A percentile compares a stretch with the other conserved stretches of the same genome.
Conservation (phyloP, 192 early-diverging fungal species). For the Linnemannia zychae region DNA sequence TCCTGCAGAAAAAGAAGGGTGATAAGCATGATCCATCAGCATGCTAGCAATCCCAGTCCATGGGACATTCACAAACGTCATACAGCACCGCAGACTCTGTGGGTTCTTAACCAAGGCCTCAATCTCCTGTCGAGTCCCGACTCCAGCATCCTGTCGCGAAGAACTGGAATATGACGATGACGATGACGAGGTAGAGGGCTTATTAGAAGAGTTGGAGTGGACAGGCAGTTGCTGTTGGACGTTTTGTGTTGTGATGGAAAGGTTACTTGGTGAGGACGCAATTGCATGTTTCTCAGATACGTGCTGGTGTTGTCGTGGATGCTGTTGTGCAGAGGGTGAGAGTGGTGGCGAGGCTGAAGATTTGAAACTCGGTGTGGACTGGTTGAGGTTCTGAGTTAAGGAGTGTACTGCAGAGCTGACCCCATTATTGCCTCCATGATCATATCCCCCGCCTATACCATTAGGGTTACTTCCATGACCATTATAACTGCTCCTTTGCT, state of each 20-base stretch:
- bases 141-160: constrained; percentile 37
- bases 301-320: background rate
- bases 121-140: constrained; percentile 47
- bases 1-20: background rate
- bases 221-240: too few relatives aligned
- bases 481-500: background rate
- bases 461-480: background rate
- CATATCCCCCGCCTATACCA: background rate
- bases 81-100: constrained; percentile 83
- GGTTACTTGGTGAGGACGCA: too few relatives aligned
- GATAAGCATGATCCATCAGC: constrained; percentile 48
- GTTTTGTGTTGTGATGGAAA: too few relatives aligned
- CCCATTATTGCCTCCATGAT: background rate
- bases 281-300: background rate
- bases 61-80: constrained; percentile 96
- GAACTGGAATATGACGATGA: background rate
- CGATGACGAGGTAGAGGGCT: background rate
- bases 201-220: too few relatives aligned
- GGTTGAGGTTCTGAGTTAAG: background rate
- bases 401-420: background rate
- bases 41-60: constrained; percentile 81
- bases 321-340: background rate
- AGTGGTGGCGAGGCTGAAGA: background rate
- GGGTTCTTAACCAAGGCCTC: constrained; percentile 66
- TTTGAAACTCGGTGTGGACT: constrained; percentile 4